phyloP scores from a whole-genome alignment of 2,329 filamentous ascomycete species.

The Coccinonectria pachysandricola region DNA sequence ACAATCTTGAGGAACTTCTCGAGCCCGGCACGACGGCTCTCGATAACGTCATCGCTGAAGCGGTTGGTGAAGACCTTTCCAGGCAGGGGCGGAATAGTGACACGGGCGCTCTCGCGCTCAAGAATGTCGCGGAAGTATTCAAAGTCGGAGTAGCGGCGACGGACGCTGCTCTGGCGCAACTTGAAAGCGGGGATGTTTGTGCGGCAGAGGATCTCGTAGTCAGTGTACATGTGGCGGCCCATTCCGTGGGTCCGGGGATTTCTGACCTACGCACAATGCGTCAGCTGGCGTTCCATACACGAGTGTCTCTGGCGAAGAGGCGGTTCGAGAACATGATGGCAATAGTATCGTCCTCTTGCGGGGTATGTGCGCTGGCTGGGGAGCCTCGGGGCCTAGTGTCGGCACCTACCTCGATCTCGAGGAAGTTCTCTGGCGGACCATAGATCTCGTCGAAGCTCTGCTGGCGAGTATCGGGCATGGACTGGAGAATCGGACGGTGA shows the following conservation, averaged over 20 bases:
- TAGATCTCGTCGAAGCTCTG: constrained; percentile 99
- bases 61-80: constrained; percentile 98
- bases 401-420: constrained; percentile 78
- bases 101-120: constrained; percentile 85
- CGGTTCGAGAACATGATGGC: constrained; percentile 1
- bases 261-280: constrained; percentile 52
- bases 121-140: constrained; percentile 98
- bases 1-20: constrained; percentile 97
- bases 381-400: too few species aligned
- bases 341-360: too few species aligned
- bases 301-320: constrained; percentile 1
- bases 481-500: constrained; percentile 49
- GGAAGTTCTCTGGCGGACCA: constrained; percentile 94
- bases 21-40: constrained; percentile 80
- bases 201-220: constrained; percentile 94
- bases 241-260: constrained; percentile 92
- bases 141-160: constrained; percentile 93
- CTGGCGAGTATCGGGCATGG: constrained; percentile 64
- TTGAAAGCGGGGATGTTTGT: constrained; percentile 99
- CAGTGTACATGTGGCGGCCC: constrained; percentile 93
- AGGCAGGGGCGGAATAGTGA: constrained; percentile 89
- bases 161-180: constrained; percentile 77
- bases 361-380: too few species aligned
- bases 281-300: background rate
- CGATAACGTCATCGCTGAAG: constrained; percentile 97